Evolutionary conservation across 306 rosid genomes (phyloP).

Genomic region (Dalbergia cultrata): DNA sequence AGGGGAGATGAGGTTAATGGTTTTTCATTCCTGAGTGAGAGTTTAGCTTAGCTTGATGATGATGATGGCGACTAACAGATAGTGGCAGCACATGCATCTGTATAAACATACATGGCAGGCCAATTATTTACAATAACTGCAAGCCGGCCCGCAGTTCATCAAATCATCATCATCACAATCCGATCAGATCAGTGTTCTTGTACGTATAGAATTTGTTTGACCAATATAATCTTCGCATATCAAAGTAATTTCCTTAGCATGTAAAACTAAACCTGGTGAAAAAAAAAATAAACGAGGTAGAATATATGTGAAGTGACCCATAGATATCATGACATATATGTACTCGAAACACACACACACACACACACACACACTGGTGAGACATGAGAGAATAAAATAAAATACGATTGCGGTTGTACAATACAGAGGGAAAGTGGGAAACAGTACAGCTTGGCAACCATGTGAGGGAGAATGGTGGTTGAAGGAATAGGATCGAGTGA

Average conservation of each 20-base stretch:
- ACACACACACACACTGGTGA: background rate
- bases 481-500: constrained; percentile 29
- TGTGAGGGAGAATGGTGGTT: constrained; percentile 38
- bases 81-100: too few relatives aligned
- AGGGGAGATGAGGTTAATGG: too few relatives aligned
- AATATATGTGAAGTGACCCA: background rate
- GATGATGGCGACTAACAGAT: too few relatives aligned
- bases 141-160: too few relatives aligned
- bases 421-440: constrained; percentile 8
- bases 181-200: too few relatives aligned
- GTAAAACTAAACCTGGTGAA: background rate
- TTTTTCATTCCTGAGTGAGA: too few relatives aligned
- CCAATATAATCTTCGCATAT: background rate
- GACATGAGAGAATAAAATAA: constrained; percentile 3
- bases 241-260: background rate
- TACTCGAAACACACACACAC: background rate
- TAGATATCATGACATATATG: background rate
- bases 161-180: too few relatives aligned
- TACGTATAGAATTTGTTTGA: background rate
- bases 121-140: too few relatives aligned
- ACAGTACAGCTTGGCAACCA: constrained; percentile 58
- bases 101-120: too few relatives aligned
- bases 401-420: background rate
- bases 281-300: background rate
- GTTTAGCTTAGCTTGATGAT: too few relatives aligned